Base-by-base conservation (phyloP, 192 early-diverging fungal genomes). In the Entophlyctis helioformis region DNA sequence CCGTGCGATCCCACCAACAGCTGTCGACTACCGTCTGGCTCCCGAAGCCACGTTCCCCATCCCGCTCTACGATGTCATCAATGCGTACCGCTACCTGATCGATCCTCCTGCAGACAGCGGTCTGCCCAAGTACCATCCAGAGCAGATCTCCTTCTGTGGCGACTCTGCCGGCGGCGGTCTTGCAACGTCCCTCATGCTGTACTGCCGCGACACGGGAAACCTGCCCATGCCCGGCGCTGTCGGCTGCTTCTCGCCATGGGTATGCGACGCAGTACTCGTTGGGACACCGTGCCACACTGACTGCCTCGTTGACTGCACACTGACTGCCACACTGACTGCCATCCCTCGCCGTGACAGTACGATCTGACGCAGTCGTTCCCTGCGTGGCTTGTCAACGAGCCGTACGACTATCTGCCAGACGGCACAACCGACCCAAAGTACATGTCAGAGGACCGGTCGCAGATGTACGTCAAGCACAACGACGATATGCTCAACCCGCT, bases 21-120 rank as follows among this genome's bases (percentile, higher is more conserved):
- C 66, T 3, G 61, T 85, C 21, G 74, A 81, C 51, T 93, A 96
- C 59, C 63, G 92, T 8, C 54, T 93, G 16, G 80, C 89, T 0
- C 89, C 92, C 0, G 74, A 84, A 46, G 54, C 72, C 19, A 72
- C 80, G 12, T 96, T 87, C 54, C 92, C 90, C 5, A 59, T 77
- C 36, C 85, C 83, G 26, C 51, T 96, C 8, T 71, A 85, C 26
- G 92, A 96, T 63, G 76, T 81, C 36, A 44, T 91, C 26, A 67
- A 81, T 24, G 76, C 85, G 0, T 92, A 87, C 57, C 42, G 72
- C 5, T 78, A 71, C 37, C 62, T 94, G 5, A 51, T 83, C 13
- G 45, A 73, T 7, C 59, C 74, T 27, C 28, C 71, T 56, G 26
- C 48, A 1, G 53, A 25, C 6, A 42, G 53, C 21, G 39, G 23